These are phyloP conservation scores for Durusdinium trenchii DNA, from an alignment of 73 alveolate genomes.

Conservation along the genomic window DNA sequence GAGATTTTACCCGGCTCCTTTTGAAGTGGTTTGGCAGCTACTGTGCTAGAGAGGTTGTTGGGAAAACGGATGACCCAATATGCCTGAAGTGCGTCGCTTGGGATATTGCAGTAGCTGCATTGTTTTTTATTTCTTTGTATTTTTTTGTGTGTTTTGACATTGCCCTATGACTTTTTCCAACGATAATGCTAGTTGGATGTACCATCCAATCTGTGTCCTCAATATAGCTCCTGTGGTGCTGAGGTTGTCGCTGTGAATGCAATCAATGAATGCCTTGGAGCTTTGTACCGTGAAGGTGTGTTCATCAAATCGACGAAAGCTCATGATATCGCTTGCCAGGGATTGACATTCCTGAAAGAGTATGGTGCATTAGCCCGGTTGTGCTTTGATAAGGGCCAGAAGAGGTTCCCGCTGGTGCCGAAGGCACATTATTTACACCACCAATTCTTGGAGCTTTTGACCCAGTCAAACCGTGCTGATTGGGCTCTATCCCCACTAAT, in stretches of 20 bases:
- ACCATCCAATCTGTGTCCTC: neutral
- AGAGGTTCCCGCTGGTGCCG: neutral
- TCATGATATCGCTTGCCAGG: neutral
- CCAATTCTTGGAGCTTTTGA: neutral
- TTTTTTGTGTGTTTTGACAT: neutral
- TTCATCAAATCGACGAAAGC: neutral
- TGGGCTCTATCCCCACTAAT: neutral
- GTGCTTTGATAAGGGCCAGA: too few relatives aligned
- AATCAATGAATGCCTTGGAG: neutral
- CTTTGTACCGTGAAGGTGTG: neutral
- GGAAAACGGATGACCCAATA: neutral
- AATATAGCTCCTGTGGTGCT: neutral
- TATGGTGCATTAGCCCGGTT: neutral
- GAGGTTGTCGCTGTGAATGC: neutral
- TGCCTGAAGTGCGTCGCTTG: neutral
- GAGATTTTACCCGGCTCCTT: neutral
- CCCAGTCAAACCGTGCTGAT: too few relatives aligned
- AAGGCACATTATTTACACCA: neutral
- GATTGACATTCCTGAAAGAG: neutral
- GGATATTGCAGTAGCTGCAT: neutral
- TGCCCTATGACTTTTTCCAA: too few relatives aligned
- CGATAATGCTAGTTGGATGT: too few relatives aligned
- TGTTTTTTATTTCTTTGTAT: too few relatives aligned
- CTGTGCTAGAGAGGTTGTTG: neutral
- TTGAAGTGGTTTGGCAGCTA: neutral